These are phyloP conservation scores for Hyparrhenia diplandra DNA, from an alignment of 176 grass and related monocot species.

Conservation along the genomic window DNA sequence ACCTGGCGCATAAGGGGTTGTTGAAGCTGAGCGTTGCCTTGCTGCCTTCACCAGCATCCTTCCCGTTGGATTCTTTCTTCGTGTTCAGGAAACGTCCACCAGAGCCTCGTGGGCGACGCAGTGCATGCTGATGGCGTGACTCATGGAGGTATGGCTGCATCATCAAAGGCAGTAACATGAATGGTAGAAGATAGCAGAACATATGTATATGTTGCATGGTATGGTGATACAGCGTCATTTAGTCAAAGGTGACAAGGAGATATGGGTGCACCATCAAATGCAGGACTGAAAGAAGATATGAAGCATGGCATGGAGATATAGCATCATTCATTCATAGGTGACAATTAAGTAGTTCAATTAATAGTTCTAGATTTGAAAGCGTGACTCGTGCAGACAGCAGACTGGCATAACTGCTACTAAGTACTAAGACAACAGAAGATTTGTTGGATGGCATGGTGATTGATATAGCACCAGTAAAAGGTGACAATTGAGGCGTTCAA, in stretches of 20 bases:
- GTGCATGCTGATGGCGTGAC: conserved; percentile 86
- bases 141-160: conserved; percentile 93
- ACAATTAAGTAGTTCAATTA: not conserved
- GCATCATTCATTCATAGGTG: not conserved
- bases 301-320: not conserved
- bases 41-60: not conserved
- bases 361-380: not conserved
- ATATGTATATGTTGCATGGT: not conserved
- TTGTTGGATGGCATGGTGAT: not conserved
- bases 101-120: conserved; percentile 75
- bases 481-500: not conserved
- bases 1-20: conserved; percentile 4
- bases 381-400: conserved; percentile 66
- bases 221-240: not conserved
- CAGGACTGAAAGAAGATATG: not conserved
- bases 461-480: not conserved
- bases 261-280: conserved; percentile 50
- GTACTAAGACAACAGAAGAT: not conserved
- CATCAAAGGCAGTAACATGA: not conserved
- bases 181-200: not conserved
- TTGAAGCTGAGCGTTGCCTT: conserved; percentile 7
- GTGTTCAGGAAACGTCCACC: conserved; percentile 93
- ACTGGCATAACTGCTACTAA: not conserved
- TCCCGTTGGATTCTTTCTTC: conserved; percentile 39
- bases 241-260: conserved; percentile 23